Base-by-base conservation (phyloP, 768 basidiomycete species). In the Lentinula guzmanii region DNA sequence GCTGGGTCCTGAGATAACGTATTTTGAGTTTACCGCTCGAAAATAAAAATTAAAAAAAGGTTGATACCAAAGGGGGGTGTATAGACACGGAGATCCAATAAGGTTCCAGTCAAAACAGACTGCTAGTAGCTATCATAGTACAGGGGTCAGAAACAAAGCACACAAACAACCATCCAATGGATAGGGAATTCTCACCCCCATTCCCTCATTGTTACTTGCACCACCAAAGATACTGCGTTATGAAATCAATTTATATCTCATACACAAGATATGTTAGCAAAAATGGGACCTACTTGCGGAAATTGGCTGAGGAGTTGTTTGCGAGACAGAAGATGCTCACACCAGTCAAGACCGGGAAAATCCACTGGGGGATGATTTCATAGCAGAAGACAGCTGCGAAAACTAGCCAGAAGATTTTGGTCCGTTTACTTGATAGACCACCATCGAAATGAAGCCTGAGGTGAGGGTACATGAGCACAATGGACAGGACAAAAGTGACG, bases 361-460 rank as follows among this genome's bases (percentile, higher is more conserved):
- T 69, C 70, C 72, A 77, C 67, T 77, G 74, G 39, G 76, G 77
- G 37, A 77, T 63, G 63, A 76, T 75, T 63, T 74, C 72, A 68
- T 70, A 75, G 65, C 64, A 63, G 58, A 73, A 72, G 61, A 73
- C 69, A 50, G 57, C 69, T 41, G 63, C 35, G 56, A 78, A 78
- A 52, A 75, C 71, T 16, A 65, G 69, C 76, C 76, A 78, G 70
- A 78, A 78, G 18, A 77, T 65, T 34, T 70, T 72, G 48, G 76
- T 72, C 63, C 73, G 74, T 67, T 76, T 76, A 35, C 70, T 74
- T 13, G 69, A 68, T 63, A 75, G 71, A 53, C 71, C 70, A 35
- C 70, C 72, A 62, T 54, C 53, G 37, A 54, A 54, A 21, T 54
- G 53, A 21, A 54, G 34, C n/a, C 53, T 54, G 15, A n/a, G 16